Percentiles rank a stretch among this genome's conserved stretches.
These are phyloP conservation scores for Trametes cubensis DNA, from an alignment of 768 basidiomycete genomes.

Conservation along the genomic window DNA sequence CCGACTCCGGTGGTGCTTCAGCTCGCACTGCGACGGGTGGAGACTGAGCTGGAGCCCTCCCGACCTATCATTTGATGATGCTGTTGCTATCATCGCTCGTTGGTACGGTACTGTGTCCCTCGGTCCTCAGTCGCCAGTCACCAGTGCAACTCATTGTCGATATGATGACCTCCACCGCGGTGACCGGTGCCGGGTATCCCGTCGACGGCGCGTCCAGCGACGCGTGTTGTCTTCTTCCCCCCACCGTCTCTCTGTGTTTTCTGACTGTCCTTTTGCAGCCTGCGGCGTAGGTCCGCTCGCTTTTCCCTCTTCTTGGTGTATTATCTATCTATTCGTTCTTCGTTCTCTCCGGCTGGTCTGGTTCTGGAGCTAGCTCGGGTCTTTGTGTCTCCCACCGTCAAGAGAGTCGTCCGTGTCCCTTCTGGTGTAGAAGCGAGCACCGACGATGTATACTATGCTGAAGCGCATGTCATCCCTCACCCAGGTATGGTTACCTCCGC, in stretches of 20 bases:
- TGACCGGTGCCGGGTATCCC: no score
- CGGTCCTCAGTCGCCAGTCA: no score
- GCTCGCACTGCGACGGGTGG: neutral
- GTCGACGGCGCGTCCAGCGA: neutral
- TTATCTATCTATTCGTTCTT: neutral
- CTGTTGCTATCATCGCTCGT: conserved; percentile 8
- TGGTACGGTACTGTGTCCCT: neutral
- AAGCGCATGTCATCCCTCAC: conserved; percentile 7
- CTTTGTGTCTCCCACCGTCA: neutral
- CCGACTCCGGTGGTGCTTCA: conserved; percentile 4
- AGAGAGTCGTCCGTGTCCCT: neutral
- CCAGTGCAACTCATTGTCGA: neutral
- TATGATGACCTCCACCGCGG: conserved; percentile 1
- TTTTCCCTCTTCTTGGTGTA: conserved; percentile 1
- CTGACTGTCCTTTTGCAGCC: neutral
- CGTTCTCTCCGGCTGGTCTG: conserved; percentile 21
- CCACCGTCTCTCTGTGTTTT: conserved; percentile 4
- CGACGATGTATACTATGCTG: conserved; percentile 3
- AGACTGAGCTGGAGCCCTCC: conserved; percentile 6
- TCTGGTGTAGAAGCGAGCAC: neutral
- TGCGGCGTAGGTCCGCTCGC: neutral
- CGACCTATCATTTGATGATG: conserved; percentile 23
- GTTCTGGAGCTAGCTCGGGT: conserved; percentile 23
- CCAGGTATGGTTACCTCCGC: neutral
- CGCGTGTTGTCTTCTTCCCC: conserved; percentile 8